Evolutionary conservation across 2,329 filamentous ascomycete genomes (phyloP), one percentile per base, ranked within the genome.

Genomic region (Alternaria brassicicola): DNA sequence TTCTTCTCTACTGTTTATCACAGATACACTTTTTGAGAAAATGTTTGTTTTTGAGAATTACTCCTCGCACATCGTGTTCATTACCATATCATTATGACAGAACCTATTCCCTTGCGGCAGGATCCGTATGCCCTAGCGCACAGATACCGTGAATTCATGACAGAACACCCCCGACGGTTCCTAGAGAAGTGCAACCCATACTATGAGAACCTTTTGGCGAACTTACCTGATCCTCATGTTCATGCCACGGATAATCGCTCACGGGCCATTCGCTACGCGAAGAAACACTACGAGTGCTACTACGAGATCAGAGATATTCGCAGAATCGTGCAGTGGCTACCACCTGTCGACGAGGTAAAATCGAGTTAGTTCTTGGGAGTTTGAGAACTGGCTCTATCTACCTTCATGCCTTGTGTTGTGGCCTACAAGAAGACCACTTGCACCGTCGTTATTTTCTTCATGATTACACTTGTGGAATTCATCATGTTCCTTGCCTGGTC

Each of bases 71-170:
- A 33, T 13, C 9, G 10, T 9, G 33, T 8, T 33, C 6, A 38
- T 25, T 10, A 5, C 36, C 41, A 12, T 35, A 5, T 42, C 41
- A 12, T 35, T 58, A 39, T 39, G 30, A 28, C 53, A 57, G 28
- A 63, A 69, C 39, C 64, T 64, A 7, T 69, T 23, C 45, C 46
- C 10, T 30, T 62, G 25, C 42, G 23, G 28, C 50, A 59, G 33
- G 64, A 69, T 31, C 65, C 66, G 3, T 69, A 68, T 50, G 46
- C 59, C 33, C 46, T 73, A 38, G 69, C 67, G 31, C 58, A 69
- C 47, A 57, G 61, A 17, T 70, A 70, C 55, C 45, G 38, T 15
- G 65, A 70, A 15, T 71, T 61, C 46, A 65, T 71, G 61, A n/a
- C 31, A 15, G 21, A 60, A 10, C 36, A 62, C 25, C 61, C 59